Conservation (phyloP, 2,329 filamentous ascomycete genomes). For the Colletotrichum chlorophyti region DNA sequence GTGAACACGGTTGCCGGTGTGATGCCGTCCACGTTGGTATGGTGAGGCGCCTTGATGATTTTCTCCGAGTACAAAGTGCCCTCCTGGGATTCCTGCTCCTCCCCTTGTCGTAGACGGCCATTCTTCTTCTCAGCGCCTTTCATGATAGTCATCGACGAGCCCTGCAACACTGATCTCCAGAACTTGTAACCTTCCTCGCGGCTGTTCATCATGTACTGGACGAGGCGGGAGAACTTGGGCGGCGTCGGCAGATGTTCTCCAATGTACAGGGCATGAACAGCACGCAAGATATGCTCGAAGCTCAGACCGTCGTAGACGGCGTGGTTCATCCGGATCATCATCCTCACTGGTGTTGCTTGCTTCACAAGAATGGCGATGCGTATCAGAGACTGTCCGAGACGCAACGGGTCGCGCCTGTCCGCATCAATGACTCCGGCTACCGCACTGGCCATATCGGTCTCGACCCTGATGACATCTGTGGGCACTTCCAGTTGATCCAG, state of each 20-base stretch:
- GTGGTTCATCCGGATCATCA: conserved; percentile 31
- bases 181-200: conserved; percentile 18
- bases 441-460: background rate
- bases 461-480: conserved; percentile 5
- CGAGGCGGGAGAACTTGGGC: conserved; percentile 29
- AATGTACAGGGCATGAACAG: conserved; percentile 28
- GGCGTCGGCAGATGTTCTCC: conserved; percentile 15
- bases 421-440: background rate
- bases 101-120: background rate
- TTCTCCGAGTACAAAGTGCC: background rate
- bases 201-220: conserved; percentile 20
- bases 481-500: conserved; percentile 12
- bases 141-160: conserved; percentile 10
- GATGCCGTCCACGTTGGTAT: background rate
- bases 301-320: conserved; percentile 34
- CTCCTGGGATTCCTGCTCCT: background rate
- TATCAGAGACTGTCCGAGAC: background rate
- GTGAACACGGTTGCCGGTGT: conserved; percentile 27
- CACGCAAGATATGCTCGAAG: conserved; percentile 28
- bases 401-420: conserved; percentile 4
- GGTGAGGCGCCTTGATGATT: background rate
- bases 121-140: background rate
- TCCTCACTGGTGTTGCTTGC: conserved; percentile 3
- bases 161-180: conserved; percentile 12
- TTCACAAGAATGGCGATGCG: conserved; percentile 25